Percentiles rank a stretch among this genome's conserved stretches.
Conservation (phyloP, 139 green algal species). For the Coccomyxa sp. region DNA sequence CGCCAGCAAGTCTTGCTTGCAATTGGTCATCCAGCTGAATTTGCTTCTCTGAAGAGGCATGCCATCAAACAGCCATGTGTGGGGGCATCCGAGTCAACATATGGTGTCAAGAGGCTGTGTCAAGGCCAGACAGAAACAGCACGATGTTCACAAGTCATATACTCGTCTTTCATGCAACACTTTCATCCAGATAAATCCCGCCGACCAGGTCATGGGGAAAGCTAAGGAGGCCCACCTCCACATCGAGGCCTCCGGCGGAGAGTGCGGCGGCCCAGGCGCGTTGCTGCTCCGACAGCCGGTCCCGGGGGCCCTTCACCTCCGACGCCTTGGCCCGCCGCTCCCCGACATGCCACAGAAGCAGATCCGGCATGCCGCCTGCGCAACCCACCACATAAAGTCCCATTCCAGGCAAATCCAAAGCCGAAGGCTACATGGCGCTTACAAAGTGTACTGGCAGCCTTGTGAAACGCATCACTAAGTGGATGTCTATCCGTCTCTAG, state of each 20-base stretch:
- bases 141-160: too few species aligned
- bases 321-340: constrained; percentile 28
- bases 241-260: constrained; percentile 36
- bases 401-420: neutral
- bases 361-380: constrained; percentile 77
- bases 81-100: too few species aligned
- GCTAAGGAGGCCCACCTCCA: constrained; percentile 43
- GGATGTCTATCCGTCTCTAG: neutral
- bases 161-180: too few species aligned
- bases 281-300: constrained; percentile 78
- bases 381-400: neutral
- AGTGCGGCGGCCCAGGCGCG: constrained; percentile 69
- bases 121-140: too few species aligned
- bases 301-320: constrained; percentile 71
- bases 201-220: too few species aligned
- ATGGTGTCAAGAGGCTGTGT: too few species aligned
- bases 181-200: too few species aligned
- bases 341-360: constrained; percentile 75
- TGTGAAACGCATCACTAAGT: neutral
- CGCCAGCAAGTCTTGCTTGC: too few species aligned
- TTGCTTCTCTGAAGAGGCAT: too few species aligned
- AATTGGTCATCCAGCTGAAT: too few species aligned
- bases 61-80: too few species aligned
- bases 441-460: neutral
- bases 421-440: neutral